Base-by-base conservation (phyloP, 768 basidiomycete genomes). In the Macrolepiota dolichaula region DNA sequence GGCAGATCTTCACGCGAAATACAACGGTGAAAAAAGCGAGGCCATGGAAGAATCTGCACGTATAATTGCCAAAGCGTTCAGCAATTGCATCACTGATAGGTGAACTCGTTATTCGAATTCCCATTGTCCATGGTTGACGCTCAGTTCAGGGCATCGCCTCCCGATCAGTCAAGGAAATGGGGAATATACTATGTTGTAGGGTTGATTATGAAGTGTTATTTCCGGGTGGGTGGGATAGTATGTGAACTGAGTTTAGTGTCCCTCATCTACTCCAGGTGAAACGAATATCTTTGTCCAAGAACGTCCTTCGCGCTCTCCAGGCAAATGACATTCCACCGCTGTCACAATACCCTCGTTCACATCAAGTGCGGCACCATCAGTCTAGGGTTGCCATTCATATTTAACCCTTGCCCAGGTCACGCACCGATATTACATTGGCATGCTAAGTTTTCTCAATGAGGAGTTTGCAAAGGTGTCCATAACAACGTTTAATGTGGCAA, bases 401-500 rank as follows among this genome's bases (percentile, higher is more conserved):
- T 62, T 65, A 62, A 62, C 46, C 38, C 22, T 58, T 19, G 24
- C 46, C 12, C 76, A 94, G 91, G 94, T 97, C 54, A 96, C 96
- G 24, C 97, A 91, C 75, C 81, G 87, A 63, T 99, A 96, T 78
- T 98, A 98, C 70, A 75, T 97, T 51, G 97, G 96, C 64, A 92
- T 98, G 87, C 80, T 98, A 63, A 89, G 86, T 69, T 98, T 98
- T 75, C 73, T 98, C 63, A 92, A 92, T 68, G 97, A 98, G 71
- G 91, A 96, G 52, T 96, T 93, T 69, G 79, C 77, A 40, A 94
- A 94, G 77, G 93, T 89, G 13, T n/a, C 2, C 19, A 42, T 47
- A 42, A 29, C 53, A 25, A 12, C 10, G 6, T 38, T 17, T 44
- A n/a, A 6, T 49, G 17, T 22, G 22, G 36, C 17, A 19, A 51